Evolutionary conservation across 768 basidiomycete genomes (phyloP).

Genomic region (Chalciporus sphaerocephalus): DNA sequence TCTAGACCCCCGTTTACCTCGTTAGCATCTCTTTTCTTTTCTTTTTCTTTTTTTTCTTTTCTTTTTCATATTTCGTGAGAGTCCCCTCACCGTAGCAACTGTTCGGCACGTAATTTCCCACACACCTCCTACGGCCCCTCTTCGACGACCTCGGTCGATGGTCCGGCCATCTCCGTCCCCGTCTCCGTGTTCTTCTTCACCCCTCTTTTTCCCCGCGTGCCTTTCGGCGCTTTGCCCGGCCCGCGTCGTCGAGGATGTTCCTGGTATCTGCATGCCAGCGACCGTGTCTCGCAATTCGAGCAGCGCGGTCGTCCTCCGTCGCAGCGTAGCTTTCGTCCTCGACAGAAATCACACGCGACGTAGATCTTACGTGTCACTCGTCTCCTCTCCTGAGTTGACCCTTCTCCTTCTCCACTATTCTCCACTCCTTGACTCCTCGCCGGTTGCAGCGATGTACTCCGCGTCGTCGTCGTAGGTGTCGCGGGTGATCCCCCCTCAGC

Average conservation of each 20-base stretch:
- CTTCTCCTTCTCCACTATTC: conserved; percentile 10
- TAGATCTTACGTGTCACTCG: conserved; percentile 7
- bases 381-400: conserved; percentile 21
- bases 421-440: conserved; percentile 19
- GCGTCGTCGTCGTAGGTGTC: neutral
- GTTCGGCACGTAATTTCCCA: neutral
- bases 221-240: conserved; percentile 70
- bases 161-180: conserved; percentile 25
- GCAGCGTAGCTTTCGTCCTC: conserved; percentile 74
- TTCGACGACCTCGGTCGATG: conserved; percentile 11
- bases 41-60: neutral
- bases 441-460: conserved; percentile 1
- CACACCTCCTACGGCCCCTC: neutral
- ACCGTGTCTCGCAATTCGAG: conserved; percentile 55
- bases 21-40: neutral
- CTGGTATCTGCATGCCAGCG: conserved; percentile 51
- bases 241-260: conserved; percentile 55
- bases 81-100: neutral
- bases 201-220: conserved; percentile 44
- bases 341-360: neutral
- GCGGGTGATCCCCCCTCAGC: conserved; percentile 13
- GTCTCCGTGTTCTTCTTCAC: conserved; percentile 23
- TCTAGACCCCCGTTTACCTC: neutral
- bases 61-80: neutral
- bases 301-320: conserved; percentile 64